Evolutionary conservation across 2,329 filamentous ascomycete genomes (phyloP), one percentile per base, ranked within the genome.

Genomic region (Epichloe gansuensis): DNA sequence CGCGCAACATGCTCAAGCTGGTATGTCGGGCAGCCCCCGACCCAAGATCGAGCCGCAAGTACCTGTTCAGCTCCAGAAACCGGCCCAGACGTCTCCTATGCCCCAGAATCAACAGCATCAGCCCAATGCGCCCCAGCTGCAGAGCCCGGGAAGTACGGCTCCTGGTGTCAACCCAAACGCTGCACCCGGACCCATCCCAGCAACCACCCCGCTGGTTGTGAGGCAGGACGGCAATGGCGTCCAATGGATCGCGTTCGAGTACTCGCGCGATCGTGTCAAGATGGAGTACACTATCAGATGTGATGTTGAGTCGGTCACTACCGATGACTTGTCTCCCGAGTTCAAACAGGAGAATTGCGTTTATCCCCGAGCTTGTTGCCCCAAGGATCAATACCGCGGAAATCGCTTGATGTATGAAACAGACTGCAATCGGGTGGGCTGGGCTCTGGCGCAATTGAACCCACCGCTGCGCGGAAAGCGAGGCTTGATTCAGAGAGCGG

Each of bases 221-320:
- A 77, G 90, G 58, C 91, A 97, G 68, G 93, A 97, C 62, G 86
- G 88, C 63, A 97, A 95, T 59, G 93, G 93, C 8, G 91, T 97
- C 6, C 93, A 97, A 68, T 97, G 93, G 93, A 97, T 97, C 63
- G 89, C 89, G 0, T 98, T 97, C 56, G 93, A 98, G 68, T 98
- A 98, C 67, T 97, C 91, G 11, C 82, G 91, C 55, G 91, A 98
- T 65, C 80, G 91, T 45, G 90, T 97, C 59, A 98, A 98, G 80
- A 95, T 97, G 89, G 90, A 97, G 69, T 98, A 98, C 71, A 96
- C 90, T 1, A 98, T 98, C 62, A 85, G 93, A 50, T 97, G 93
- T 66, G 93, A 97, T 61, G 93, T 97, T 21, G 93, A 97, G 71
- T 96, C 90, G 0, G 89, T 98, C 56, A 89, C 90, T 64, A 89